phyloP scores from a whole-genome alignment of 2,329 filamentous ascomycete species.

The Cladophialophora chaetospira region DNA sequence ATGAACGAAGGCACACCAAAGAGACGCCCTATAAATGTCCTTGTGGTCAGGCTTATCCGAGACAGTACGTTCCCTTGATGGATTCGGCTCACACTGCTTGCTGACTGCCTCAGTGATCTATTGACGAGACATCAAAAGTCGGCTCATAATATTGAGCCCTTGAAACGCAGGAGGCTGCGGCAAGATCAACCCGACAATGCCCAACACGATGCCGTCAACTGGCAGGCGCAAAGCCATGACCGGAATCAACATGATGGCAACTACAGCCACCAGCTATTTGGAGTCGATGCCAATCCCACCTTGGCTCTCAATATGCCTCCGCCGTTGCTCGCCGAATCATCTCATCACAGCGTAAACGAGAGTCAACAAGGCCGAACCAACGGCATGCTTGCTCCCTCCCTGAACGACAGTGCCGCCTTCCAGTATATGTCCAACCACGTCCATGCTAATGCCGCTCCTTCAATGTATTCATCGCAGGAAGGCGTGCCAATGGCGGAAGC shows the following conservation, averaged over 20 bases:
- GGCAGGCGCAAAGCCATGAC: background rate
- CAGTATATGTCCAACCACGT: background rate
- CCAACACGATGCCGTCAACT: background rate
- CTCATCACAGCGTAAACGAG: background rate
- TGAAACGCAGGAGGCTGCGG: background rate
- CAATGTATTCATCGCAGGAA: background rate
- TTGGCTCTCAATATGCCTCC: background rate
- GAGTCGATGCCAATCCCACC: background rate
- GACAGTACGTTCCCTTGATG: background rate
- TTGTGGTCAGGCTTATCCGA: conserved; percentile 3
- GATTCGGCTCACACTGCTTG: no score
- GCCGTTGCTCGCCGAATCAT: no score
- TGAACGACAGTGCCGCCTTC: background rate
- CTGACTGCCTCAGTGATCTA: background rate
- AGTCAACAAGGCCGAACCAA: background rate
- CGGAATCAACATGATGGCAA: background rate
- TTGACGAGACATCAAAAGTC: background rate
- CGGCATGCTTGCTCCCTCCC: background rate
- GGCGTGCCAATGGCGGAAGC: background rate
- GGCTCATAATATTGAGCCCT: background rate
- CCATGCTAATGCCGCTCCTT: background rate
- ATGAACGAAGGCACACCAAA: conserved; percentile 10
- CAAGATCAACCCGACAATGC: background rate
- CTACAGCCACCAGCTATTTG: background rate
- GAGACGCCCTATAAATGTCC: conserved; percentile 10